Percentiles rank a stretch among this genome's conserved stretches.
Evolutionary conservation across 2,329 filamentous ascomycete genomes (phyloP).

Genomic region (Ceratocystis eucalypticola): DNA sequence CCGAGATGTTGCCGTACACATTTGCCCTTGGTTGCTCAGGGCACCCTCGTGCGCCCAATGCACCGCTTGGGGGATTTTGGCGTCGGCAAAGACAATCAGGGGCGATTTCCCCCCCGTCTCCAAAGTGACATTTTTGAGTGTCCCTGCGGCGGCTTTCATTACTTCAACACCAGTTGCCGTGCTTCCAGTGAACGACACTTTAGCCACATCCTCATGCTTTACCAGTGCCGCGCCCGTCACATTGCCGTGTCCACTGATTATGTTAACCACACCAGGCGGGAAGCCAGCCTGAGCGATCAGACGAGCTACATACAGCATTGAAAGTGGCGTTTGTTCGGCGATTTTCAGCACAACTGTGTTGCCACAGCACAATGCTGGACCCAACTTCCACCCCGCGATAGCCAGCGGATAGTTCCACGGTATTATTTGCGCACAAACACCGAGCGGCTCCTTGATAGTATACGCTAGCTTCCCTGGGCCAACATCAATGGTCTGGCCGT

Average conservation of each 20-base stretch:
- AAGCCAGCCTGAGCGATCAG: constrained; percentile 58
- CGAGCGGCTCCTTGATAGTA: constrained; percentile 61
- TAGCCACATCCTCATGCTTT: constrained; percentile 50
- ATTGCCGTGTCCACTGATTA: constrained; percentile 52
- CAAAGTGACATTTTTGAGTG: constrained; percentile 44
- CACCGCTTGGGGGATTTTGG: constrained; percentile 49
- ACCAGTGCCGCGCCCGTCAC: constrained; percentile 52
- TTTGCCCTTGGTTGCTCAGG: constrained; percentile 45
- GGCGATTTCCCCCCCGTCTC: constrained; percentile 50
- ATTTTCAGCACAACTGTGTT: constrained; percentile 47
- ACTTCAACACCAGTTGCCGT: constrained; percentile 55
- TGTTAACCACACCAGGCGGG: constrained; percentile 58
- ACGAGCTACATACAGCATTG: constrained; percentile 46
- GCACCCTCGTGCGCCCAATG: constrained; percentile 34
- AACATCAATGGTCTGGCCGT: constrained; percentile 63
- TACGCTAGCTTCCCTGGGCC: constrained; percentile 59
- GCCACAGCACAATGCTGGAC: constrained; percentile 46
- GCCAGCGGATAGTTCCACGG: constrained; percentile 70
- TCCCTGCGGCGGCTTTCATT: constrained; percentile 53
- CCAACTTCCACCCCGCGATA: constrained; percentile 48
- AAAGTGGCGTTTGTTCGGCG: constrained; percentile 48
- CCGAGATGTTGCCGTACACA: constrained; percentile 46
- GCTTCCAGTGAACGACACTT: constrained; percentile 60
- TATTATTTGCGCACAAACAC: constrained; percentile 64
- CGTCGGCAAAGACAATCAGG: constrained; percentile 46